Percentiles rank a stretch among this genome's conserved stretches.
These are phyloP conservation scores for Cryomyces minteri DNA, from an alignment of 495 filamentous ascomycete genomes.

Conservation along the genomic window DNA sequence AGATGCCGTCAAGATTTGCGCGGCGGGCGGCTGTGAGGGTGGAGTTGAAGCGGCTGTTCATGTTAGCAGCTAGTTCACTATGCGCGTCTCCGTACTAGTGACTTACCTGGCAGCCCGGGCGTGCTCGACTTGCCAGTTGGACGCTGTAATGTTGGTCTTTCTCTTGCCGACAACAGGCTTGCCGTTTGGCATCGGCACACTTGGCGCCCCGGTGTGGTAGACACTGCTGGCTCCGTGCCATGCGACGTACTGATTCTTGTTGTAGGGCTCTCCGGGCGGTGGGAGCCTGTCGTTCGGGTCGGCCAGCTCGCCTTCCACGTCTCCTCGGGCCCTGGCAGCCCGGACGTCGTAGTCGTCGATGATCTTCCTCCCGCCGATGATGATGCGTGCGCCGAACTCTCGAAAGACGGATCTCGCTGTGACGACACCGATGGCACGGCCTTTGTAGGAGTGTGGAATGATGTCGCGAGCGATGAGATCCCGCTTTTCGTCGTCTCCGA, in stretches of 20 bases:
- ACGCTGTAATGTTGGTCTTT: slow-evolving; percentile 72
- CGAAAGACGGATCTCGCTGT: slow-evolving; percentile 93
- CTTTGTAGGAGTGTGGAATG: slow-evolving; percentile 96
- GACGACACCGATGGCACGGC: slow-evolving; percentile 90
- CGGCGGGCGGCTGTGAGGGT: slow-evolving; percentile 43
- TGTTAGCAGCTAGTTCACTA: slow-evolving; percentile 12
- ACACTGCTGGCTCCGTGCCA: slow-evolving; percentile 95
- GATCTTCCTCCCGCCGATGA: slow-evolving; percentile 75
- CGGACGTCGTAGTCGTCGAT: slow-evolving; percentile 79
- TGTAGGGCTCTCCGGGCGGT: slow-evolving; percentile 55
- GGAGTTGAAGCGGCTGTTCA: slow-evolving; percentile 59
- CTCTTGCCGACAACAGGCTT: slow-evolving; percentile 64
- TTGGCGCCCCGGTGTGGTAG: slow-evolving; percentile 69
- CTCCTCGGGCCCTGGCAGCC: slow-evolving; percentile 57
- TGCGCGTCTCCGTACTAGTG: background rate
- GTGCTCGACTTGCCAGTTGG: slow-evolving; percentile 97
- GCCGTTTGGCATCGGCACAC: slow-evolving; percentile 55
- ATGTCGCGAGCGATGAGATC: slow-evolving; percentile 87
- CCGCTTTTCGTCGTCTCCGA: slow-evolving; percentile 79
- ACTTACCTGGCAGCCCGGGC: slow-evolving; percentile 72
- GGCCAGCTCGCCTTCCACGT: slow-evolving; percentile 76
- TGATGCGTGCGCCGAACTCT: slow-evolving; percentile 86
- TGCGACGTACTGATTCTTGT: slow-evolving; percentile 90
- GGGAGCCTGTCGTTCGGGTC: slow-evolving; percentile 70
- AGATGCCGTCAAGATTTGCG: slow-evolving; percentile 53